Base-by-base conservation (phyloP, 805 yeast genomes). In the Ogataea ramenticola region DNA sequence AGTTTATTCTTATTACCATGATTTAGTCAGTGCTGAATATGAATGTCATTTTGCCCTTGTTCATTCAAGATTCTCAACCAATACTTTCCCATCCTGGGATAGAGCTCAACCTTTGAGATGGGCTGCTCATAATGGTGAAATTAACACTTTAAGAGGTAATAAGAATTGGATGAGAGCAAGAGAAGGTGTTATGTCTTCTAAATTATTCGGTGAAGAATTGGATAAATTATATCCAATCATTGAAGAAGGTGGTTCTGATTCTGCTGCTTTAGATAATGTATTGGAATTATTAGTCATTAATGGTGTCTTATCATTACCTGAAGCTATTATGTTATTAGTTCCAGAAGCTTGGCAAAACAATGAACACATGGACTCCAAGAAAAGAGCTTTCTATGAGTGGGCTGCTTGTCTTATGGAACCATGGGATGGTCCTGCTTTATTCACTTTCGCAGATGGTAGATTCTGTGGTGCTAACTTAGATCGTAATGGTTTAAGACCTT, bases 51-150 rank as follows among this genome's bases (percentile, higher is more conserved):
- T 93, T 73, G 96, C 97, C 15, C 75, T 91, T 36, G 98, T 91
- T 42, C 99, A 91, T 70, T 90, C 98, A 21, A 80, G 99, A 64
- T 91, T 91, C 74, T 89, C 97, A 46, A 91, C 99, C 29, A 91
- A 91, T 67, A 91, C 99, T 40, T 91, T 91, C 79, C 99, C 99
- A 40, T 88, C 96, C n/a, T 91, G 99, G 99, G 99, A 93, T 68
- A 80, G 99, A 67, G 98, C 99, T 21, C 99, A 91, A 68, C 99
- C 99, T 40, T 75, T 91, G 59, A 76, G 98, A 65, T 83, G 95
- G 84, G 87, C 96, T 29, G 99, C 99, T 34, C 99, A 91, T 70
- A 91, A 91, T 65, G 99, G 99, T 74, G 99, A 91, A 68, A 93
- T 91, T 65, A 91, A 91, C 68, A 91, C 99, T 35, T 70, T 91